Conservation (phyloP, 1,139 yeast genomes). For the Yamadazyma triangularis region DNA sequence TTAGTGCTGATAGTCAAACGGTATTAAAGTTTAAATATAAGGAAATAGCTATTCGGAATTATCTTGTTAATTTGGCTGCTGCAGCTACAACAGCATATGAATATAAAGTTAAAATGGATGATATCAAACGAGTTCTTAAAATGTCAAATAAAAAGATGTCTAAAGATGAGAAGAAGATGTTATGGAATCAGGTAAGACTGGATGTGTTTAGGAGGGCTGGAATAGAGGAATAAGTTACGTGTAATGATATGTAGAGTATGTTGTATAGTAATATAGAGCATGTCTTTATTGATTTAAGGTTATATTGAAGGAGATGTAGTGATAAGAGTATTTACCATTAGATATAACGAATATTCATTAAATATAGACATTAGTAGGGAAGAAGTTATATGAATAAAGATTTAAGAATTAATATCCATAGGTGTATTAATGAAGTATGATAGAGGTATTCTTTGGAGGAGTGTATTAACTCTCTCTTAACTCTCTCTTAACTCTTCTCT, state of each 20-base stretch:
- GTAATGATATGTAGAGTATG: not conserved
- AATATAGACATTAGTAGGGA: too few relatives aligned
- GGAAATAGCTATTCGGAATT: slow-evolving; percentile 47
- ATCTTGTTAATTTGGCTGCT: slow-evolving; percentile 48
- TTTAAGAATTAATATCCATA: too few relatives aligned
- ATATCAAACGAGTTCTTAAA: slow-evolving; percentile 24
- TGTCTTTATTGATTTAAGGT: not conserved
- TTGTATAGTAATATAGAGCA: not conserved
- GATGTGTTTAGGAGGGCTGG: slow-evolving; percentile 49
- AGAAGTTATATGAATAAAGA: not conserved
- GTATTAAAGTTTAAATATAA: slow-evolving; percentile 36
- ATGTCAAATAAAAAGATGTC: slow-evolving; percentile 26
- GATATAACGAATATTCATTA: too few relatives aligned
- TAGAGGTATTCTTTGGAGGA: too few relatives aligned
- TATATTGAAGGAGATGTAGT: too few relatives aligned
- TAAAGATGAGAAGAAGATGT: slow-evolving; percentile 38
- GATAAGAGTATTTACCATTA: too few relatives aligned
- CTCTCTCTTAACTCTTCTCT: not conserved
- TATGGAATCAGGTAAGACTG: slow-evolving; percentile 50
- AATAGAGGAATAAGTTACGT: slow-evolving; percentile 21
- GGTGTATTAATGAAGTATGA: too few relatives aligned
- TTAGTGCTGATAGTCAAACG: slow-evolving; percentile 22
- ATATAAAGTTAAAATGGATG: slow-evolving; percentile 37
- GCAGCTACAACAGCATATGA: slow-evolving; percentile 55
- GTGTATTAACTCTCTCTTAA: not conserved